A percentile compares a stretch with the other conserved stretches of the same genome.
phyloP scores from a whole-genome alignment of 257 asterid genomes.

The Solanum paucissectum region DNA sequence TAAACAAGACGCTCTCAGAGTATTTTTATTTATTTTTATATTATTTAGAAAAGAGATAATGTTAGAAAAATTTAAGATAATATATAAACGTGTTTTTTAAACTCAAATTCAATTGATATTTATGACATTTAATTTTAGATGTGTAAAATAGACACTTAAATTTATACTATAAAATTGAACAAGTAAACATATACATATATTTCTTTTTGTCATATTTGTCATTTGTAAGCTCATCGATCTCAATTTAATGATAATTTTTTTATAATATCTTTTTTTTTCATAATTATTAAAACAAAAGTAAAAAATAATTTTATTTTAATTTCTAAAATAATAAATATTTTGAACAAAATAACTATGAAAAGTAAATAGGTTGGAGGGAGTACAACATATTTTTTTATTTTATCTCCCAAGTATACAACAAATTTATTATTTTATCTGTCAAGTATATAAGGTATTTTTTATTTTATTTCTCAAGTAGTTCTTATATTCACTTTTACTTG shows the following conservation, averaged over 20 bases:
- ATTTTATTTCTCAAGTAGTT: neutral
- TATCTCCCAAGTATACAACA: neutral
- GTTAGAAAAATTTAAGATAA: neutral
- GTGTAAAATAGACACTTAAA: too few relatives aligned
- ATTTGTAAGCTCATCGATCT: neutral
- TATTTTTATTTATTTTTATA: too few relatives aligned
- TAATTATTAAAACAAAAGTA: neutral
- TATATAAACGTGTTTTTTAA: too few relatives aligned
- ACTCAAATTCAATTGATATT: too few relatives aligned
- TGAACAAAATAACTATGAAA: neutral
- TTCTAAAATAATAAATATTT: neutral
- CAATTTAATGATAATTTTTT: too few relatives aligned
- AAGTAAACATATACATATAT: too few relatives aligned
- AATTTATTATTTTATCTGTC: too few relatives aligned
- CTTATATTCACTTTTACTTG: neutral
- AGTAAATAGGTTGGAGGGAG: neutral
- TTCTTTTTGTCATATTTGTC: too few relatives aligned
- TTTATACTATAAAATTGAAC: too few relatives aligned
- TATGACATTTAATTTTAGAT: too few relatives aligned
- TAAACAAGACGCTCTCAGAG: conserved; percentile 8
- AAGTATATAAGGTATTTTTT: too few relatives aligned
- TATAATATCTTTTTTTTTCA: neutral
- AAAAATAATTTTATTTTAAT: neutral
- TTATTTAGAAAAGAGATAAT: neutral
- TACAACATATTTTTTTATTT: neutral